A percentile compares a stretch with the other conserved stretches of the same genome.
These are phyloP conservation scores for Cercospora zeina DNA, from an alignment of 2,329 filamentous ascomycete species.

Conservation along the genomic window DNA sequence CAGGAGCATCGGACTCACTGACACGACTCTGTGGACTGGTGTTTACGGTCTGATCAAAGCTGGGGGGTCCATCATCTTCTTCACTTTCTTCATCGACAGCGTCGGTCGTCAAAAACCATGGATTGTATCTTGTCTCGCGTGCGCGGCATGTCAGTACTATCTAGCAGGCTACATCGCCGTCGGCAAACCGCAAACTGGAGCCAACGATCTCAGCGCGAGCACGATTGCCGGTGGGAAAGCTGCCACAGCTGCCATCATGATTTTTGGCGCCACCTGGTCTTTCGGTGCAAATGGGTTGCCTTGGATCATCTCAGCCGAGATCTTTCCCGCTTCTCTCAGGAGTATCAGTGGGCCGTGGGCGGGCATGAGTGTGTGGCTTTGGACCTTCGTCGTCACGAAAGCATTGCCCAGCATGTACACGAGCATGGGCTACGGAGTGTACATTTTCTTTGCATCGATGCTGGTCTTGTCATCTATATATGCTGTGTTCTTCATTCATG, in stretches of 20 bases:
- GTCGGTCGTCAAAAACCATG: constrained; percentile 44
- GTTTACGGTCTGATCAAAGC: constrained; percentile 45
- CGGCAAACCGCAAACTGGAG: constrained; percentile 38
- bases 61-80: constrained; percentile 42
- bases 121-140: constrained; percentile 42
- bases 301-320: constrained; percentile 50
- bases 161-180: constrained; percentile 43
- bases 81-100: constrained; percentile 43
- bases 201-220: constrained; percentile 35
- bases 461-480: constrained; percentile 43
- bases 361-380: constrained; percentile 41
- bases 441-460: constrained; percentile 46
- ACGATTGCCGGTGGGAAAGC: constrained; percentile 44
- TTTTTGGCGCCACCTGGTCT: constrained; percentile 44
- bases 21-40: constrained; percentile 43
- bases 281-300: constrained; percentile 46
- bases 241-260: constrained; percentile 46
- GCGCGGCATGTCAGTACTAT: constrained; percentile 44
- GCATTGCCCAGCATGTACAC: constrained; percentile 46
- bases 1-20: constrained; percentile 40
- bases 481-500: constrained; percentile 46
- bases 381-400: constrained; percentile 46
- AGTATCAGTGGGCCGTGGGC: constrained; percentile 44
- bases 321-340: constrained; percentile 45
- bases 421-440: constrained; percentile 44